Base-by-base conservation (phyloP, 192 early-diverging fungal genomes). In the Coemansia guatemalensis region DNA sequence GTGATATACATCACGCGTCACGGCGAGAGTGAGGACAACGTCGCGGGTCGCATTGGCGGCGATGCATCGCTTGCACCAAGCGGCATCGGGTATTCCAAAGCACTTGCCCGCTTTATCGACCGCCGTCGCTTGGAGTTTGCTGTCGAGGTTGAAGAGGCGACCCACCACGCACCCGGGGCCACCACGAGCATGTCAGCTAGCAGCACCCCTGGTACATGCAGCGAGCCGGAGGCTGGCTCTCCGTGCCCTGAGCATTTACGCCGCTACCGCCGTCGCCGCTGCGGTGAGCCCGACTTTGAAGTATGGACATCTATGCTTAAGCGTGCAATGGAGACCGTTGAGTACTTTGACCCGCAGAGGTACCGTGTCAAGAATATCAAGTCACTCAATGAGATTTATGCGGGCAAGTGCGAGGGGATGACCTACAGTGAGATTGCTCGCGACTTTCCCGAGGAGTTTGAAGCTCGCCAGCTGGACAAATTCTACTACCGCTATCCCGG, bases 401-500 rank as follows among this genome's bases (percentile, higher is more conserved):
- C 95, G n/a, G 88, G 93, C 60, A 81, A 77, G 58, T 88, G 85
- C 64, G 91, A 93, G 75, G 88, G 86, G 30, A 85, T 92, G 81
- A 88, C 91, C 1, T 90, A 91, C 58, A 55, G 75, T 2, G 89
- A 99, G 62, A 97, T 99, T 64, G 81, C 94, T 53, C 48, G 70
- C 53, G 48, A 73, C 22, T 92, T 89, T 58, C 96, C 96, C 5
- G 85, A 88, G 33, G 95, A 97, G 67, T 96, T 82, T 63, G 76
- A 78, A 26, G 88, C 85, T n/a, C 88, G 95, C 23, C 81, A 86
- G 67, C 77, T 82, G 39, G 90, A 93, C 80, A 99, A 99, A 78
- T 83, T 99, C 44, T 85, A 90, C 74, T 97, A 95, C 62, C 86
- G 96, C 24, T 99, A 97, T 71, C 95, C 96, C 5, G 96, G 96